Evolutionary conservation across 768 basidiomycete species (phyloP).

Genomic region (Suillus americanus): DNA sequence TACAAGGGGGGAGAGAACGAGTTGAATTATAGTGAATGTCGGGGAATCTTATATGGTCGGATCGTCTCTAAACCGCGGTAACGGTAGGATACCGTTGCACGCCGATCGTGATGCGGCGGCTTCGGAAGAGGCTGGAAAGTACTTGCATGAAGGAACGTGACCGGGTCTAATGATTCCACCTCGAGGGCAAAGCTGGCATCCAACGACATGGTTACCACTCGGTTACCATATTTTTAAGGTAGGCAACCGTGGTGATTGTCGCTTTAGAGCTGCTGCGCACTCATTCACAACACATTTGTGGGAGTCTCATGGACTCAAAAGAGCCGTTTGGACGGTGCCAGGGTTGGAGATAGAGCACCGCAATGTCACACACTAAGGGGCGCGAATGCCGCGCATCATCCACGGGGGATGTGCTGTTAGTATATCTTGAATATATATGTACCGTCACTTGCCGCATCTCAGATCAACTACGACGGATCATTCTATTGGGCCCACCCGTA

Average conservation of each 20-base stretch:
- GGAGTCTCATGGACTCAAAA: constrained; percentile 11
- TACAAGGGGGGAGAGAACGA: constrained; percentile 11
- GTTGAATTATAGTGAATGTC: constrained; percentile 6
- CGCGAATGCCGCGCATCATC: constrained; percentile 14
- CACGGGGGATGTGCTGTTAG: constrained; percentile 13
- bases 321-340: constrained; percentile 11
- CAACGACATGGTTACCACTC: constrained; percentile 28
- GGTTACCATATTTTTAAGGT: constrained; percentile 18
- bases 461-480: constrained; percentile 32
- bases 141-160: constrained; percentile 26
- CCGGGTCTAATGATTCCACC: constrained; percentile 21
- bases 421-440: constrained; percentile 3
- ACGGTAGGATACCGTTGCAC: constrained; percentile 19
- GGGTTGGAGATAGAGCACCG: constrained; percentile 15
- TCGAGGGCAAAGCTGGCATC: constrained; percentile 17
- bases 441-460: constrained; percentile 12
- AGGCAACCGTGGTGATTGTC: constrained; percentile 35
- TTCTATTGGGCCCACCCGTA: not conserved
- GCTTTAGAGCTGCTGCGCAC: constrained; percentile 30
- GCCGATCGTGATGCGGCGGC: constrained; percentile 25
- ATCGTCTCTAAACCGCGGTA: constrained; percentile 1
- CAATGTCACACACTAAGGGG: constrained; percentile 22
- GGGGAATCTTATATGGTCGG: constrained; percentile 9
- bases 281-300: constrained; percentile 17
- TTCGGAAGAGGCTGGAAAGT: constrained; percentile 11